phyloP scores from a whole-genome alignment of 495 filamentous ascomycete genomes.

The Penicillium paradoxum region DNA sequence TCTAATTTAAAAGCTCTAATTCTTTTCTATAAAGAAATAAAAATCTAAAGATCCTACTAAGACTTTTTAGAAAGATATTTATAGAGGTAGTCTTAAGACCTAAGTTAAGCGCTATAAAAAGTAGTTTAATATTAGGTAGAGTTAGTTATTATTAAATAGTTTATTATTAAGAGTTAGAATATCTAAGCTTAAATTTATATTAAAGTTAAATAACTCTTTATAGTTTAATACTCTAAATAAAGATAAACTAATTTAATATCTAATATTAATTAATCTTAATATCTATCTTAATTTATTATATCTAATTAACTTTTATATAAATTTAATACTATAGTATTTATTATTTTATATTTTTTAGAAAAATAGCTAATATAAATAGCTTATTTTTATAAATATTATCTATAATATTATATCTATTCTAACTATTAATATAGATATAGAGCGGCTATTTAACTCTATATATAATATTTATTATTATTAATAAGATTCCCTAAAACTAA shows the following conservation, averaged over 20 bases:
- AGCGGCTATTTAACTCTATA: conserved; percentile 3
- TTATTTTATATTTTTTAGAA: background rate
- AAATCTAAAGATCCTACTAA: too few relatives aligned
- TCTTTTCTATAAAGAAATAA: too few relatives aligned
- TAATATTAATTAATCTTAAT: too few relatives aligned
- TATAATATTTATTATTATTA: background rate
- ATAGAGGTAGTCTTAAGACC: background rate
- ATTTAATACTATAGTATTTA: background rate
- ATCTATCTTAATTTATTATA: background rate
- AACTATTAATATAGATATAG: background rate
- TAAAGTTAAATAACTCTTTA: too few relatives aligned
- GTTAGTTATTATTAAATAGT: background rate
- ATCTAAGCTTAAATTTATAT: background rate
- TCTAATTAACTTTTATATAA: background rate
- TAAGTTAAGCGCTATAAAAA: background rate
- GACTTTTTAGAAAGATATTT: background rate
- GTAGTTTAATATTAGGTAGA: background rate
- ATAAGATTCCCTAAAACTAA: background rate
- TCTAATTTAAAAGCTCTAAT: background rate
- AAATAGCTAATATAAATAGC: background rate
- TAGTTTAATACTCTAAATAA: too few relatives aligned
- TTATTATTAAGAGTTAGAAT: background rate
- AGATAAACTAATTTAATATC: background rate
- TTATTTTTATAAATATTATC: background rate
- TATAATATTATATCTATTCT: background rate